Evolutionary conservation across 164 flowering plant species (phyloP), one percentile per base, ranked within the genome.

Genomic region (Protea cynaroides): DNA sequence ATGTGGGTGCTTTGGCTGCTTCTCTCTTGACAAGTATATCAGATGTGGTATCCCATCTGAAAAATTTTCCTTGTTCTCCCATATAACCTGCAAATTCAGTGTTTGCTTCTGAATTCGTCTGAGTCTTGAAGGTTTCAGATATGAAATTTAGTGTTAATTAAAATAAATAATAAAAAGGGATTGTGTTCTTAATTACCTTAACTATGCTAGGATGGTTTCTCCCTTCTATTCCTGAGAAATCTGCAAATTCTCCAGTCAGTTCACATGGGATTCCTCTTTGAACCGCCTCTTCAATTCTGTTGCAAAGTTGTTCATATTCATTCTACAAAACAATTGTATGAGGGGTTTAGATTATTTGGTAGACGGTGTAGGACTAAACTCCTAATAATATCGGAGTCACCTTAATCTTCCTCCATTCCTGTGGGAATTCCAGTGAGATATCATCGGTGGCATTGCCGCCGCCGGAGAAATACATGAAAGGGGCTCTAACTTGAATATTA

Each of bases 11-110:
- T 81, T 69, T 38, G 83, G 91, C 34, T 77, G 61, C 69, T 88
- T 86, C 72, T 88, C 91, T 70, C 95, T 78, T 8, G 89, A 75
- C 9, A 88, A 61, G 38, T 88, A 88, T 0, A 86, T 55, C 3
- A 88, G 66, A 64, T 76, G 77, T 7, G 91, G 89, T 58, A 86
- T 9, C 11, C 69, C 89, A 59, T 80, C 65, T 8, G 70, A 10
- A 23, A n/a, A 19, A 9, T 71, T 67, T 23, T 77, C 76, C 77
- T 81, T 75, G 72, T 81, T 80, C 69, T 83, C 87, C 77, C 71
- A 62, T 70, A 88, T 63, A 2, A 83, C 78, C 91, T 82, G 22
- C 59, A 64, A 24, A 25, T 1, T 18, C 29, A 4, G 2, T 29
- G 0, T 29, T 29, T 29, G 1, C 4, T 29, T 29, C 4, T n/a